Conservation (phyloP, 202 grass and related monocot genomes). For the Saccharum hybrid region DNA sequence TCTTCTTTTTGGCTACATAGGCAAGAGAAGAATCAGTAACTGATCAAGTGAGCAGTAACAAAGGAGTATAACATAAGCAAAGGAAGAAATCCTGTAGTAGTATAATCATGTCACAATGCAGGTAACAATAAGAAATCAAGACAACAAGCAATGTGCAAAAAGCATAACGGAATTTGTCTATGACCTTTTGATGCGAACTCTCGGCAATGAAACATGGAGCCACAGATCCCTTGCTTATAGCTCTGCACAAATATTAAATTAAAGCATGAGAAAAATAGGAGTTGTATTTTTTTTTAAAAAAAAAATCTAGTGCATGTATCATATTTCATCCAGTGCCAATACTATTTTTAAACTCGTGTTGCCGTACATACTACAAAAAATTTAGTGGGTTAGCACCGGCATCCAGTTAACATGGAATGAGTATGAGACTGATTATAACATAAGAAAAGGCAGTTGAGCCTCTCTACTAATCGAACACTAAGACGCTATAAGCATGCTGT, state of each 20-base stretch:
- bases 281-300: not conserved
- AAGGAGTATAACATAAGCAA: conserved; percentile 25
- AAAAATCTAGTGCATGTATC: not conserved
- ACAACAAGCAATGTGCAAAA: not conserved
- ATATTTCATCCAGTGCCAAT: not conserved
- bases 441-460: too few relatives aligned
- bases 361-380: conserved; percentile 7
- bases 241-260: conserved; percentile 51
- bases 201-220: conserved; percentile 59
- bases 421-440: too few relatives aligned
- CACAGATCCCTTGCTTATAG: conserved; percentile 63
- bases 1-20: conserved; percentile 77
- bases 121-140: conserved; percentile 14
- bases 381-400: too few relatives aligned
- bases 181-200: conserved; percentile 85
- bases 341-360: not conserved
- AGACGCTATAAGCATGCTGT: too few relatives aligned
- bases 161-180: conserved; percentile 21
- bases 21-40: conserved; percentile 32
- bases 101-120: conserved; percentile 10
- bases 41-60: too few relatives aligned
- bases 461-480: too few relatives aligned
- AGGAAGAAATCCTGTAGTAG: conserved; percentile 13
- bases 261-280: conserved; percentile 12
- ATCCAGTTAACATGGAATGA: too few relatives aligned